Conservation (phyloP, 305 asterid genomes). For the Striga hermonthica region DNA sequence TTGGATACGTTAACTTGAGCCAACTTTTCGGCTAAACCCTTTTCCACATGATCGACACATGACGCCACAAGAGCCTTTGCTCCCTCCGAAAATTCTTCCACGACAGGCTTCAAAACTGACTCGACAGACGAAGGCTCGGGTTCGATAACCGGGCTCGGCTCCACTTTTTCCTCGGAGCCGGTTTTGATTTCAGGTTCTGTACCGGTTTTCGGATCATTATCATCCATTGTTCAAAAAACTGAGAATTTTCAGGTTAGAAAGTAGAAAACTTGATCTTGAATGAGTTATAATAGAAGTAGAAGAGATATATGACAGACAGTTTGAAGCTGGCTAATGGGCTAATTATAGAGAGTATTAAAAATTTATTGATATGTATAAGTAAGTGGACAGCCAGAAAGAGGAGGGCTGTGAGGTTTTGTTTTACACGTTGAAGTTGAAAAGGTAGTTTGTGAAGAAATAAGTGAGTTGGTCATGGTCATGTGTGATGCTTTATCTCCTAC, state of each 20-base stretch:
- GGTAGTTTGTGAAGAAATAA: background rate
- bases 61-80: background rate
- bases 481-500: background rate
- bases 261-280: too few species aligned
- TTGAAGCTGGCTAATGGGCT: too few species aligned
- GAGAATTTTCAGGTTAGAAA: background rate
- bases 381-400: background rate
- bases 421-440: background rate
- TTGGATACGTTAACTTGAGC: background rate
- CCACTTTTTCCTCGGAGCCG: background rate
- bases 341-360: too few species aligned
- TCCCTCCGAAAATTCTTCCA: background rate
- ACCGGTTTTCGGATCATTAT: background rate
- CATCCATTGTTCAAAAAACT: background rate
- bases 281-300: too few species aligned
- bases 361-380: too few species aligned
- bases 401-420: too few species aligned
- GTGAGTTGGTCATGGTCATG: background rate
- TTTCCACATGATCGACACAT: background rate
- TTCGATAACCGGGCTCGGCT: background rate
- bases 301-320: too few species aligned
- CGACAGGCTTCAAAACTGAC: background rate
- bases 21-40: background rate
- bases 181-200: background rate
- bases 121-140: background rate